Base-by-base conservation (phyloP, 352 stramenopile genomes). In the Phytophthora hybrid region DNA sequence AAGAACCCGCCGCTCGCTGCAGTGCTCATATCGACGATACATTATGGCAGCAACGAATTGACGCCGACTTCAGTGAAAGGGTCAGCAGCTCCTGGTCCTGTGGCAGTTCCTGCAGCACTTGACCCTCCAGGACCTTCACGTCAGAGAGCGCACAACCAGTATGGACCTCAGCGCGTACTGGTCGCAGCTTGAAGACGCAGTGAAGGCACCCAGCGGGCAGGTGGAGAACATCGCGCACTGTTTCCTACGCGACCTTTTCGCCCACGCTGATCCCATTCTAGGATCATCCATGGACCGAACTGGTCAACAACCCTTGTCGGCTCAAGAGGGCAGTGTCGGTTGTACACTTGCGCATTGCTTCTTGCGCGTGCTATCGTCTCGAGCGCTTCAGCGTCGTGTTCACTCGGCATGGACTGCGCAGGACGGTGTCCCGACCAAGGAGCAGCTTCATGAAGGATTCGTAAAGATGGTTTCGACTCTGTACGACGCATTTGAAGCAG, bases 401-500 rank as follows among this genome's bases (percentile, higher is more conserved):
- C 19, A 19, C n/a, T 54, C 47, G 9, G 19, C 19, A 26, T 54
- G 47, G n/a, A 31, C 19, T 7, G 47, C 29, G 47, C n/a, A 31
- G 9, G 18, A 54, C 10, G 41, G 18, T 18, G 47, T 31, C 8
- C 4, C 47, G 21, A 54, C 21, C 9, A 54, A 54, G 14, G 47
- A 54, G n/a, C 47, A 54, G 47, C 47, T 54, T 18, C 47, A 54
- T 14, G n/a, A 54, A 14, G n/a, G 9, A 54, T 54, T 54, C 47
- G 47, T 54, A 26, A 16, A 7, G 6, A 26, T 54, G 47, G 7
- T 54, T 5, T 54, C 21, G 10, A 54, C 8, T 54, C n/a, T 54
- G 8, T 54, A 54, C 19, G 47, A 54, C 29, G 21, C 47, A n/a
- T 14, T 54, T 18, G n/a, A 54, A 2, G 3, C 14, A 7, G 47